Evolutionary conservation across 768 basidiomycete species (phyloP), one percentile per base, ranked within the genome.

Genomic region (Tylopilus felleus): DNA sequence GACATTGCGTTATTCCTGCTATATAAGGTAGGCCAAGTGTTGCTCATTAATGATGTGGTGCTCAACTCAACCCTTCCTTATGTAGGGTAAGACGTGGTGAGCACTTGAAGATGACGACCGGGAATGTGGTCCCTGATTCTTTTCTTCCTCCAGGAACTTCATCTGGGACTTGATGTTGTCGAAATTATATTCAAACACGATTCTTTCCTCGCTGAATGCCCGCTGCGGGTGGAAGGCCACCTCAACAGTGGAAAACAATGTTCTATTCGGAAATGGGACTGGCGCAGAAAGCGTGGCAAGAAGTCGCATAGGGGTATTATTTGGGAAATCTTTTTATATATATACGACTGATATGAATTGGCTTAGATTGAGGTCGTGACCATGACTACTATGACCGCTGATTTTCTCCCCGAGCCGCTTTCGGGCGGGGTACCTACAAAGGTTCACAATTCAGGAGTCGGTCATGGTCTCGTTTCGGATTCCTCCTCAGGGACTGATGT

Each of bases 111-210:
- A n/a, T n/a, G n/a, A n/a, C n/a, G 35, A 29, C 7, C 5, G 1
- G 33, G 33, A 5, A 33, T 31, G n/a, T 2, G 14, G n/a, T 23
- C 23, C 12, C 36, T 51, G 14, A 47, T 17, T 17, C 7, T 12
- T 7, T 29, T 39, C 25, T 46, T 33, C 13, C 13, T 19, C 14
- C 40, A 62, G 61, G 38, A 59, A 59, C 38, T 61, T 60, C 27
- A 51, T 64, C 28, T 67, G 56, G 57, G 65, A 71, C 48, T 50
- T 69, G 17, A 25, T 63, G 4, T 48, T 71, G 22, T 66, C 59
- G 1, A 70, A 70, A n/a, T 29, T 69, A 5, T 69, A 69, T 36
- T 57, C 66, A 12, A 69, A 69, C 28, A 50, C 39, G 14, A 48
- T 48, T 43, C 69, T 50, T 60, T 71, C 60, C 4, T 46, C 59